Evolutionary conservation across 2,329 filamentous ascomycete species (phyloP), one percentile per base, ranked within the genome.

Genomic region (Beauveria asiatica): DNA sequence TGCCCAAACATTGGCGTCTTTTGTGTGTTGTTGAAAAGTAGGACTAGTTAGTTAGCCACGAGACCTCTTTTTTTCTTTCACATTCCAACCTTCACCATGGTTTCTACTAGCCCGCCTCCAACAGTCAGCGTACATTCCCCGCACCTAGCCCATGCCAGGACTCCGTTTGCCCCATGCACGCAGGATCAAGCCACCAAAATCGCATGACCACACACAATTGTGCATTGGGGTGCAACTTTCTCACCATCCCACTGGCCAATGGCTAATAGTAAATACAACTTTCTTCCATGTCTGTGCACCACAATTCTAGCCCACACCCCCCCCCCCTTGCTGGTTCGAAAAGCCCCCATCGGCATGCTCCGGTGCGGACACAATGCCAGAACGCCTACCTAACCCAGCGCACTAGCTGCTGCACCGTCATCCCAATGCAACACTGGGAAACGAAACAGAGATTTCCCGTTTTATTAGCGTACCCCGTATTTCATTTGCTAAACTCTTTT

Each of bases 291-390:
- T 21, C 19, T 42, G 41, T 42, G 37, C 53, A 46, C 53, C 41
- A 30, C 30, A 48, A 56, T 39, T 37, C 33, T 16, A 37, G 0
- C 19, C 54, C 42, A 30, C 8, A 23, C 30, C 16, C 27, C 7
- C 27, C 44, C n/a, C 23, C 25, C 41, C 30, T 8, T 33, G 11
- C 42, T 21, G 4, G n/a, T 55, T 25, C 41, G 5, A 17, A 33
- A 23, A 23, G 52, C 42, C 56, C 56, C 46, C 56, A 52, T 59
- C 56, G 56, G 56, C 48, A 59, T 39, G 25, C 56, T 39, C 56
- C 56, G 48, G 50, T 39, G 46, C 56, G 44, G 44, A 49, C 21
- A 54, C 51, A 53, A 42, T 46, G 41, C 27, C 21, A 54, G 37
- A 53, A 41, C 33, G 39, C 42, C 42, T 56, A 44, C 53, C 55